A percentile compares a stretch with the other conserved stretches of the same genome.
phyloP scores from a whole-genome alignment of 1,284 basidiomycete species.

The Melampsora americana region DNA sequence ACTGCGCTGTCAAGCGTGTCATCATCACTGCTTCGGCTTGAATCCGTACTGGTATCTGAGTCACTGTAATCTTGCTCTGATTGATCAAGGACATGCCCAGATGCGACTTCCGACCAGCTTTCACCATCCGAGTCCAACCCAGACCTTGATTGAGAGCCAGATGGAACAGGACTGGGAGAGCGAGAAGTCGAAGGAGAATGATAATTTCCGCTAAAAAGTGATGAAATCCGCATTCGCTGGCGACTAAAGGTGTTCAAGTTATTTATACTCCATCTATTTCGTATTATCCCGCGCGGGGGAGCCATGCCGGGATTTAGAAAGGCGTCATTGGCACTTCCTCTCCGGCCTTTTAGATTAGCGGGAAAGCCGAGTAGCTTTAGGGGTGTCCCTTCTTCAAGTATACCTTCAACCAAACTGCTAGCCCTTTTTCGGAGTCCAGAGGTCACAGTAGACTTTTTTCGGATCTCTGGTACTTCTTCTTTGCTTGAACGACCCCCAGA shows the following conservation, averaged over 20 bases:
- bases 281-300: background rate
- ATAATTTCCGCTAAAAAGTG: conserved; percentile 22
- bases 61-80: conserved; percentile 33
- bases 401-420: conserved; percentile 7
- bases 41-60: conserved; percentile 13
- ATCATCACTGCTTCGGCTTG: conserved; percentile 8
- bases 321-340: background rate
- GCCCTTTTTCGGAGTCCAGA: background rate
- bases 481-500: background rate
- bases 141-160: background rate
- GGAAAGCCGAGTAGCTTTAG: background rate
- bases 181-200: conserved; percentile 12
- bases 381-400: background rate
- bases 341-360: background rate
- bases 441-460: background rate
- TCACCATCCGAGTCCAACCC: conserved; percentile 24
- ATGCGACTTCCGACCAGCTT: conserved; percentile 2
- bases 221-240: conserved; percentile 26
- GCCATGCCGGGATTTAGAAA: background rate
- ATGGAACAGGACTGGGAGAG: conserved; percentile 8
- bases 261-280: background rate
- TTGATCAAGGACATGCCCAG: background rate
- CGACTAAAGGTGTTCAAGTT: conserved; percentile 16
- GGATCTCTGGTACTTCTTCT: background rate
- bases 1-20: conserved; percentile 3